Conservation (phyloP, 1,284 basidiomycete species). For the Leccinum discolor region DNA sequence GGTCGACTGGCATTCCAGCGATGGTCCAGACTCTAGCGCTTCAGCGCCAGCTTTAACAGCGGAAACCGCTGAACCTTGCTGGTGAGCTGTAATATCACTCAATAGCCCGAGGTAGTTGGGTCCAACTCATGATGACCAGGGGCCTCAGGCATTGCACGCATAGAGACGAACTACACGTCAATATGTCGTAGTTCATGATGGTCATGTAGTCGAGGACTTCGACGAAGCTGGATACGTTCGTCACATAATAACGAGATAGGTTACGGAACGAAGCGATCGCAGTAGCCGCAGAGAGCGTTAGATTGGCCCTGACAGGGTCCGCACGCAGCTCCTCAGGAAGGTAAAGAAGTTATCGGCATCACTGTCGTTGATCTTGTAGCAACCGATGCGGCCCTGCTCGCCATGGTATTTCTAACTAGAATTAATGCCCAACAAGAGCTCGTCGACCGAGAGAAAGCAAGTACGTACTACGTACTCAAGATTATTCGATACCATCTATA, state of each 20-base stretch:
- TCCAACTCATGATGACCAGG: constrained; percentile 46
- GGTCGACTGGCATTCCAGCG: constrained; percentile 61
- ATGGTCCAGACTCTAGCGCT: constrained; percentile 48
- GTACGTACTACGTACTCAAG: constrained; percentile 17
- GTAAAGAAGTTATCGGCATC: constrained; percentile 47
- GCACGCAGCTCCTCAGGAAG: constrained; percentile 51
- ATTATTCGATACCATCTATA: constrained; percentile 16
- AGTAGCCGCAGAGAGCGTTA: constrained; percentile 62
- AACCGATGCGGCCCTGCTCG: constrained; percentile 38
- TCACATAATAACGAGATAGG: constrained; percentile 44
- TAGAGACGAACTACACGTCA: not conserved
- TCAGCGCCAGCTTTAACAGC: constrained; percentile 38
- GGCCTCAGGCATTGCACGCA: constrained; percentile 48
- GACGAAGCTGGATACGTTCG: too few species aligned
- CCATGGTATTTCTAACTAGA: constrained; percentile 55
- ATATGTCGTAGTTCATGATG: constrained; percentile 66
- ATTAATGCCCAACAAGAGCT: constrained; percentile 1
- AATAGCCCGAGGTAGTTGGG: constrained; percentile 43
- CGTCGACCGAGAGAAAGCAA: not conserved
- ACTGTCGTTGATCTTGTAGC: constrained; percentile 40
- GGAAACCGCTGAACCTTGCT: constrained; percentile 61
- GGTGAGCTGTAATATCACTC: constrained; percentile 33
- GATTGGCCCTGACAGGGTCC: constrained; percentile 37
- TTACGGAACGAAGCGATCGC: constrained; percentile 58
- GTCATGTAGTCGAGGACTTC: too few species aligned